Evolutionary conservation across 2,329 filamentous ascomycete species (phyloP), one percentile per base, ranked within the genome.

Genomic region (Sporothrix mexicana): DNA sequence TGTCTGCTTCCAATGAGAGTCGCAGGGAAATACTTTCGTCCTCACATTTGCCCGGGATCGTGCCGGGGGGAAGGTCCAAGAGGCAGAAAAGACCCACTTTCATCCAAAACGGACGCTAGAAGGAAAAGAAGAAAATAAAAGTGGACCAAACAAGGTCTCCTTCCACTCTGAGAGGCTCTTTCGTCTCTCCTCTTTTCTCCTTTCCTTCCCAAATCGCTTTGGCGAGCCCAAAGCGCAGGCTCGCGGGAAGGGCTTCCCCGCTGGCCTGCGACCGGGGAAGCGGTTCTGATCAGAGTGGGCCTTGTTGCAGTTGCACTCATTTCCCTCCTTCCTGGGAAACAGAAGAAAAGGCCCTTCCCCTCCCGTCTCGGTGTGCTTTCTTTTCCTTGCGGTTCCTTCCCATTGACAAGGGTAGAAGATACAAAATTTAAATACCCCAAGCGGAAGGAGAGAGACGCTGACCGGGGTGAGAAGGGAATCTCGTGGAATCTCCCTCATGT

Each of bases 181-280:
- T 36, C 49, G 6, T 51, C 49, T 47, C 2, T 47, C 45, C 15
- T 51, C 51, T 10, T 17, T 20, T 53, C n/a, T 51, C 49, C 49
- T 51, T 8, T 1, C n/a, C 51, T 23, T 23, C 25, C 13, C 30
- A n/a, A n/a, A n/a, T n/a, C 30, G 2, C 13, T 13, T 10, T 12
- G 23, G 10, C 9, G 59, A 59, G 30, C 57, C 59, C 59, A n/a
- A 64, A 64, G 62, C 41, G 64, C 45, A 36, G 66, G 66, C 66
- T 51, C 45, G 45, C 25, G 25, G 67, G 67, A 57, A 55, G 67
- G 67, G 15, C 49, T 57, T 57, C 67, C 67, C 67, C 51, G 67
- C 51, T 69, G 64, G 64, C 47, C 64, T 68, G 64, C 64, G 67
- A 57, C 67, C 67, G 51, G 51, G 67, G 67, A 69, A 57, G 49